Base-by-base conservation (phyloP, 2,329 filamentous ascomycete species). In the Monascus ruber region DNA sequence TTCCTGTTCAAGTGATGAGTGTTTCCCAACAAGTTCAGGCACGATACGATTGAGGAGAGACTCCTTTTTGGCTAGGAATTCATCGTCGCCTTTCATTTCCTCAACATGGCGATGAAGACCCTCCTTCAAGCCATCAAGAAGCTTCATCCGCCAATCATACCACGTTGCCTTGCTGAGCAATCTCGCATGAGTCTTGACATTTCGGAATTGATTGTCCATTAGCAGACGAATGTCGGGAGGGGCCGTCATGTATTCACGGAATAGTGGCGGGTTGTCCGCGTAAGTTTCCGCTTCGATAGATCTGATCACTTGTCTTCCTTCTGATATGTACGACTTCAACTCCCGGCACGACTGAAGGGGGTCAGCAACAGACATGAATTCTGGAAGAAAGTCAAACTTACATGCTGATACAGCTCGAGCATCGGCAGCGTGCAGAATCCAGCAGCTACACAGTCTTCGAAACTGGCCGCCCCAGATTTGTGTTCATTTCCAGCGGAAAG, bases 181-280 rank as follows among this genome's bases (percentile, higher is more conserved):
- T 25, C 91, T 77, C 10, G 89, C 86, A 59, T 94, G 84, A 0
- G 86, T 88, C 68, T 95, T 96, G 62, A 94, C 83, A 54, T 96
- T 95, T 62, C 94, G 91, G 70, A 98, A 91, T 57, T 96, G 88
- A 48, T 85, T 91, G 65, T 98, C 89, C 81, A 98, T 93, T 38
- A 93, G 72, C 3, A 77, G 65, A 54, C 85, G 87, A 56, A 94
- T 79, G 45, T 93, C 85, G 1, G 86, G 77, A 0, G 84, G 76
- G 25, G 89, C 89, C 6, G 81, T 80, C 47, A 93, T 78, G 58
- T 98, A 98, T 58, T 96, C 91, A 42, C 78, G 79, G 64, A 98
- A 94, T 1, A 98, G 71, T 1, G 85, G 78, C 6, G 91, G 91
- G 53, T 95, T 95, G 42, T 95, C 86, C 47, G 86, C 81, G 44